Evolutionary conservation across 495 filamentous ascomycete species (phyloP).

Genomic region (Lasiosphaeris hirsuta): DNA sequence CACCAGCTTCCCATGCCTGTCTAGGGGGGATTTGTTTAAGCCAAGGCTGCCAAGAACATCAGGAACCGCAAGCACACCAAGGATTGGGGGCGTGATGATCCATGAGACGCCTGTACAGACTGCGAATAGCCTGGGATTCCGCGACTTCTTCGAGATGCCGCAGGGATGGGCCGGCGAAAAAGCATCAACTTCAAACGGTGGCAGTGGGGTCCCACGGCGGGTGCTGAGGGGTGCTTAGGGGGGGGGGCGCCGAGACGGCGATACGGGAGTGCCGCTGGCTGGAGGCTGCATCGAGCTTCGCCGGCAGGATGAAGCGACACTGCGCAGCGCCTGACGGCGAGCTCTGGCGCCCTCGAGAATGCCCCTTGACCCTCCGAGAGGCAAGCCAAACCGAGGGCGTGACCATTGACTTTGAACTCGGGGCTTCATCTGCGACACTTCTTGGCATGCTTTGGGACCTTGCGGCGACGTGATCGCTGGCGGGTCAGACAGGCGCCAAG

Average conservation of each 20-base stretch:
- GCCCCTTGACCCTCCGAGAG: too few species aligned
- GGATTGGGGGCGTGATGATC: neutral
- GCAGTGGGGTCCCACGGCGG: slow-evolving; percentile 3
- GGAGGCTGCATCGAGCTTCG: too few species aligned
- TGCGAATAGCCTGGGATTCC: neutral
- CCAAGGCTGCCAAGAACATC: neutral
- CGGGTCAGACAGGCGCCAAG: slow-evolving; percentile 10
- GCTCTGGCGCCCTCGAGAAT: too few species aligned
- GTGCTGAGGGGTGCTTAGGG: neutral
- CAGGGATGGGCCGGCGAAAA: neutral
- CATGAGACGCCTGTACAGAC: neutral
- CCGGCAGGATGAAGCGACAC: too few species aligned
- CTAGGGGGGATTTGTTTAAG: neutral
- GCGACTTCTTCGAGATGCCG: neutral
- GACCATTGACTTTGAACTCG: too few species aligned
- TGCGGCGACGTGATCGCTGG: neutral
- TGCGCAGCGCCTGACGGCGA: too few species aligned
- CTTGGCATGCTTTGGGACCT: too few species aligned
- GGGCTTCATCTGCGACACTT: too few species aligned
- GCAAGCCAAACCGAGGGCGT: too few species aligned
- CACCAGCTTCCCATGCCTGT: neutral
- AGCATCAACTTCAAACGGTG: neutral
- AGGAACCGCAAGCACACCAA: slow-evolving; percentile 3
- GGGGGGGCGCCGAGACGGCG: too few species aligned
- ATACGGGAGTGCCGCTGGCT: too few species aligned